Base-by-base conservation (phyloP, 1,284 basidiomycete species). In the Cryptococcus deneoformans region DNA sequence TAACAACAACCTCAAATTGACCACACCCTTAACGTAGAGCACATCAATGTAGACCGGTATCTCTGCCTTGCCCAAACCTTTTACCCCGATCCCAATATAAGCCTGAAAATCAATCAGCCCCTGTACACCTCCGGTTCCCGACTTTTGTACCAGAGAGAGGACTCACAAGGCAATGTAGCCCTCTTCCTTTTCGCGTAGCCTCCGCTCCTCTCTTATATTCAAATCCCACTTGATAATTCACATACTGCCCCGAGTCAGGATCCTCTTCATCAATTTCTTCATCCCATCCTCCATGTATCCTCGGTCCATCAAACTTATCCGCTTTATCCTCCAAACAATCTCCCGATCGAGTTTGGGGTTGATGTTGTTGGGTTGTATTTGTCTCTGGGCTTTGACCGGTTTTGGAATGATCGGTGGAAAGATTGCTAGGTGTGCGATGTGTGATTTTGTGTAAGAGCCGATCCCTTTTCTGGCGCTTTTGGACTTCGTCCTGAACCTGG, bases 171-270 rank as follows among this genome's bases (percentile, higher is more conserved):
- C 71, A 69, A 56, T 77, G 76, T 38, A 78, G 55, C 9, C 73
- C 75, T 51, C 64, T 72, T 3, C 75, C 77, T 37, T 70, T 69
- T 37, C 56, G 57, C 38, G 65, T 62, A 5, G 65, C 66, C 35
- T 59, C 60, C 42, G 63, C 55, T 1, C 65, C 56, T 10, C 67
- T 57, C 42, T 64, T 63, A 53, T 77, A 78, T 39, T 67, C 63
- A 47, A 77, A 78, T 6, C 71, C 71, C n/a, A 77, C 62, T 40
- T 75, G 73, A 54, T 71, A 76, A 58, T 78, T 78, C 52, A 78
- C 73, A 52, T 72, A 78, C 50, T 74, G 70, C 6, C 73, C 75
- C 6, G 61, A 66, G 48, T 72, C 66, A 16, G 58, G 58, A 38
- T 73, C 71, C 8, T 70, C 71, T 35, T 66, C 66, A 2, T 59